A percentile compares a stretch with the other conserved stretches of the same genome.
Conservation (phyloP, 257 asterid genomes). For the Solanum virginianum region DNA sequence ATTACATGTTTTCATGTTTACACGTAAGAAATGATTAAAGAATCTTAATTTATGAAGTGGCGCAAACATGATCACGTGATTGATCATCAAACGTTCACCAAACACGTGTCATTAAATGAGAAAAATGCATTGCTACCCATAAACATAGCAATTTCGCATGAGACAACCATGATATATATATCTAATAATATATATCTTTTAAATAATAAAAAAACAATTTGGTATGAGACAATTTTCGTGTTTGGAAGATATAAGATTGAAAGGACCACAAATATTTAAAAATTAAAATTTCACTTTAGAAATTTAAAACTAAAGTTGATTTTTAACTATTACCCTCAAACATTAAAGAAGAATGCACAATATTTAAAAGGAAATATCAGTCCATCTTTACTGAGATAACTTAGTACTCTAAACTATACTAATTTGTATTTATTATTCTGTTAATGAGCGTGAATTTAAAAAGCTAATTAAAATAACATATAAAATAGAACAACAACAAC, state of each 20-base stretch:
- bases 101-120: not conserved
- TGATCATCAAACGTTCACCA: not conserved
- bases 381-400: too few species aligned
- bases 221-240: not conserved
- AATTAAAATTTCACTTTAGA: not conserved
- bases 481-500: too few species aligned
- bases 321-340: not conserved
- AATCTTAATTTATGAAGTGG: not conserved
- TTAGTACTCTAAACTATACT: not conserved
- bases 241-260: not conserved
- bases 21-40: too few species aligned
- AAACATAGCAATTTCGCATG: not conserved
- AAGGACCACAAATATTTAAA: not conserved
- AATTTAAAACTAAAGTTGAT: too few species aligned
- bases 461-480: not conserved
- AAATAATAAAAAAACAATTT: not conserved
- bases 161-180: not conserved
- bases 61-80: not conserved
- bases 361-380: not conserved
- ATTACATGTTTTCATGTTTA: too few species aligned
- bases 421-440: not conserved
- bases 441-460: not conserved
- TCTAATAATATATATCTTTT: too few species aligned
- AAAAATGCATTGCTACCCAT: not conserved
- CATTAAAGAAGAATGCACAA: not conserved